phyloP scores from a whole-genome alignment of 805 yeast species.

The Dipodascus albidus region DNA sequence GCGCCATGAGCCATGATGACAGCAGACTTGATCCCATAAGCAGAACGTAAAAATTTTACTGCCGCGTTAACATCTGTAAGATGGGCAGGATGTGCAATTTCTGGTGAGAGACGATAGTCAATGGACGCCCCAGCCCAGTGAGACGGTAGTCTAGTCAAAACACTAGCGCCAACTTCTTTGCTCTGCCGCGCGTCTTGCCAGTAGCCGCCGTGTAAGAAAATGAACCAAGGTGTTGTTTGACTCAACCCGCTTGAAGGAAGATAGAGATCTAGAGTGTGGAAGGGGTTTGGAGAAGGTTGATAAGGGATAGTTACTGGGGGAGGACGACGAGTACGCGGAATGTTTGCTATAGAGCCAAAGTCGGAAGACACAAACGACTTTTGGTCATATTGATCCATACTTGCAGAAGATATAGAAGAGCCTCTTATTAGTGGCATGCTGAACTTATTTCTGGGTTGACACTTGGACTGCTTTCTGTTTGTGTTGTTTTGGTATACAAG shows the following conservation, averaged over 20 bases:
- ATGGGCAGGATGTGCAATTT: constrained; percentile 50
- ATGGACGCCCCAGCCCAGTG: constrained; percentile 27
- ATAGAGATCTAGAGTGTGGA: constrained; percentile 9
- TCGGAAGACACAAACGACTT: not conserved
- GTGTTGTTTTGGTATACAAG: too few relatives aligned
- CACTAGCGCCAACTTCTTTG: constrained; percentile 36
- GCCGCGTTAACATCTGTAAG: constrained; percentile 43
- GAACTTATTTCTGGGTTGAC: too few relatives aligned
- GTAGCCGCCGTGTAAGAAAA: constrained; percentile 80
- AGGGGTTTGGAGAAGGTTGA: constrained; percentile 9
- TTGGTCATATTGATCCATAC: not conserved
- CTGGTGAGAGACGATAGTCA: constrained; percentile 62
- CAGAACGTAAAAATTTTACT: constrained; percentile 20
- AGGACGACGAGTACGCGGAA: constrained; percentile 9
- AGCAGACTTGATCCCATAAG: constrained; percentile 20
- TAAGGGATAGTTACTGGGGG: constrained; percentile 9
- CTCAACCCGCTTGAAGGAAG: constrained; percentile 8
- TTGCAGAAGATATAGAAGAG: not conserved
- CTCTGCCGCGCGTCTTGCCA: constrained; percentile 69
- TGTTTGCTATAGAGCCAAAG: not conserved
- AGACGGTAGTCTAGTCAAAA: constrained; percentile 21
- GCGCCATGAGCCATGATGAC: constrained; percentile 64
- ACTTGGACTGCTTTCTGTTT: too few relatives aligned
- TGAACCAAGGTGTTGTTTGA: constrained; percentile 19
- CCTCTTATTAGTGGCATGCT: not conserved